Evolutionary conservation across 164 flowering plant species (phyloP).

Genomic region (Liquidambar formosana): DNA sequence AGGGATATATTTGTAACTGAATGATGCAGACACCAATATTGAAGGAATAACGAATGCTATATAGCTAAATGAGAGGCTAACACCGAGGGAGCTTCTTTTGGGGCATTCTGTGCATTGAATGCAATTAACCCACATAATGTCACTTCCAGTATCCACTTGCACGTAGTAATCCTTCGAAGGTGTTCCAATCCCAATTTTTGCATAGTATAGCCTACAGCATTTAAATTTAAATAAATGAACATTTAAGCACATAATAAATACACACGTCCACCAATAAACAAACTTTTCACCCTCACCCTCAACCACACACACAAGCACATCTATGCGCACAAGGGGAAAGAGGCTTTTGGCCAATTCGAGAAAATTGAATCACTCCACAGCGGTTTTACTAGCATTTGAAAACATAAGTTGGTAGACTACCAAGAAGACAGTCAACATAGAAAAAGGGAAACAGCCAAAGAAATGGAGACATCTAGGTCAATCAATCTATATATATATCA

Average conservation of each 20-base stretch:
- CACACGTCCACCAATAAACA: no score
- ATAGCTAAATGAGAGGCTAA: slow-evolving; percentile 32
- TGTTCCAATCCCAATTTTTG: slow-evolving; percentile 80
- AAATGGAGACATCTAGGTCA: no score
- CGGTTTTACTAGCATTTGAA: no score
- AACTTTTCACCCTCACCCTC: background rate
- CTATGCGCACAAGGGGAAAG: no score
- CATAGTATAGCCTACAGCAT: slow-evolving; percentile 74
- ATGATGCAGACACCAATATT: slow-evolving; percentile 42
- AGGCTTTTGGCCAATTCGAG: no score
- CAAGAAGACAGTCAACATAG: no score
- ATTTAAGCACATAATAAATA: background rate
- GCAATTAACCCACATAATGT: slow-evolving; percentile 92
- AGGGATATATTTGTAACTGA: background rate
- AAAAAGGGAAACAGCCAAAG: no score
- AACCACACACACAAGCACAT: no score
- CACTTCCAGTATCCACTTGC: slow-evolving; percentile 95
- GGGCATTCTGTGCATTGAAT: slow-evolving; percentile 79
- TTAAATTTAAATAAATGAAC: background rate
- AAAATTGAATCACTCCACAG: no score
- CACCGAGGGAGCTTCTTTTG: slow-evolving; percentile 72
- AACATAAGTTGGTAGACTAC: no score
- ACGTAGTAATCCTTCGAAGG: slow-evolving; percentile 77
- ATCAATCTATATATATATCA: no score
- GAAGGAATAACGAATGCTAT: background rate